A percentile compares a stretch with the other conserved stretches of the same genome.
Evolutionary conservation across 2,329 filamentous ascomycete species (phyloP).

Genomic region (Fusarium denticulatum): DNA sequence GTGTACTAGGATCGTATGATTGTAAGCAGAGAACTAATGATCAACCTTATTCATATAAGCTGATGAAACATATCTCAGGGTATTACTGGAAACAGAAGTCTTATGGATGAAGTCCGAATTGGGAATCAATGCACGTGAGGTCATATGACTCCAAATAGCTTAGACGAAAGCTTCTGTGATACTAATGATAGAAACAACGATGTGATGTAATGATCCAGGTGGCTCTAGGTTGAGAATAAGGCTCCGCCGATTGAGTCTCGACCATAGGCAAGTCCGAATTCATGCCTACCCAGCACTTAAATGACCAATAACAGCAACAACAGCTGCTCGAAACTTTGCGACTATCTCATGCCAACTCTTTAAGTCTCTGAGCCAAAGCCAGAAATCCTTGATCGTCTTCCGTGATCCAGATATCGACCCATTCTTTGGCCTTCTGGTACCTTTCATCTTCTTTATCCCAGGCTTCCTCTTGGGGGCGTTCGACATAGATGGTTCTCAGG

Average conservation of each 20-base stretch:
- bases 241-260: not conserved
- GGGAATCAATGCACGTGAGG: not conserved
- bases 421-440: slow-evolving; percentile 59
- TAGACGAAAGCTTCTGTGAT: not conserved
- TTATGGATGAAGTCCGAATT: not conserved
- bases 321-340: not conserved
- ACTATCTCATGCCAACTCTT: slow-evolving; percentile 20
- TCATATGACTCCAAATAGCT: not conserved
- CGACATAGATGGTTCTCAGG: slow-evolving; percentile 78
- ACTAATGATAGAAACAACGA: not conserved
- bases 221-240: not conserved
- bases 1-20: not conserved
- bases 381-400: slow-evolving; percentile 48
- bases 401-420: slow-evolving; percentile 54
- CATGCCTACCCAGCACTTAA: not conserved
- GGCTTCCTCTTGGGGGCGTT: slow-evolving; percentile 72
- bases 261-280: not conserved
- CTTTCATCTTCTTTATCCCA: slow-evolving; percentile 62
- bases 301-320: not conserved
- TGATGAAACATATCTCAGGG: not conserved
- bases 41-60: not conserved
- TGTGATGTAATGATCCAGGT: not conserved
- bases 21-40: not conserved
- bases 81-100: not conserved
- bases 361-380: slow-evolving; percentile 44